A percentile compares a stretch with the other conserved stretches of the same genome.
phyloP scores from a whole-genome alignment of 345 rosid genomes.

The Arabis alpina region DNA sequence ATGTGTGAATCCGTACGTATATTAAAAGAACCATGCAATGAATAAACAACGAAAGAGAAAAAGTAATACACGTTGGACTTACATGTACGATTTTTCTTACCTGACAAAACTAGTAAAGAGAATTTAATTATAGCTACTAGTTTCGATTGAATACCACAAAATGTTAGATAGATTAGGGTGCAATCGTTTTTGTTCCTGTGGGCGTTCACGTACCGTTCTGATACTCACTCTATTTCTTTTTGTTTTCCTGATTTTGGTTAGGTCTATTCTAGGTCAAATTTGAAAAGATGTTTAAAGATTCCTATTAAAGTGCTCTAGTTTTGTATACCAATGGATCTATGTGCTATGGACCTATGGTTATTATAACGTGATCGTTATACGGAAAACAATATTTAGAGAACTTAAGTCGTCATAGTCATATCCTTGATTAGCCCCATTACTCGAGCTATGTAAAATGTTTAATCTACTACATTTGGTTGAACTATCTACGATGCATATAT shows the following conservation, averaged over 20 bases:
- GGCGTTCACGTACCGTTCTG: conserved; percentile 27
- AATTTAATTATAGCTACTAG: conserved; percentile 27
- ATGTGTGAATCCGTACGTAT: conserved; percentile 30
- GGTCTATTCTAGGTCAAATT: conserved; percentile 4
- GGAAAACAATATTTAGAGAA: not conserved
- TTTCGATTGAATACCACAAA: conserved; percentile 34
- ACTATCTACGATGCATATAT: not conserved
- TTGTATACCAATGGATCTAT: conserved; percentile 23
- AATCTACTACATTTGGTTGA: not conserved
- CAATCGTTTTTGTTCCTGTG: conserved; percentile 26
- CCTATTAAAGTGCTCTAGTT: conserved; percentile 6
- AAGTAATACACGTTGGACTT: conserved; percentile 25
- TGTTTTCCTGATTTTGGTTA: not conserved
- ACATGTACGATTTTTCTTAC: conserved; percentile 26
- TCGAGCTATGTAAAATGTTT: conserved; percentile 1
- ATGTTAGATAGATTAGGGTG: conserved; percentile 29
- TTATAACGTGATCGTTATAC: conserved; percentile 3
- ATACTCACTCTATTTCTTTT: not conserved
- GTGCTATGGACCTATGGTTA: conserved; percentile 11
- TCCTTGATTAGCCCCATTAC: not conserved
- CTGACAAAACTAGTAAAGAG: conserved; percentile 25
- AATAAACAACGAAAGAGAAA: conserved; percentile 5
- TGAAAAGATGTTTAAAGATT: not conserved
- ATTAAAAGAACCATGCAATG: conserved; percentile 25
- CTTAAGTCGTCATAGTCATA: conserved; percentile 3